Base-by-base conservation (phyloP, 2,329 filamentous ascomycete genomes). In the Alternaria sp. region DNA sequence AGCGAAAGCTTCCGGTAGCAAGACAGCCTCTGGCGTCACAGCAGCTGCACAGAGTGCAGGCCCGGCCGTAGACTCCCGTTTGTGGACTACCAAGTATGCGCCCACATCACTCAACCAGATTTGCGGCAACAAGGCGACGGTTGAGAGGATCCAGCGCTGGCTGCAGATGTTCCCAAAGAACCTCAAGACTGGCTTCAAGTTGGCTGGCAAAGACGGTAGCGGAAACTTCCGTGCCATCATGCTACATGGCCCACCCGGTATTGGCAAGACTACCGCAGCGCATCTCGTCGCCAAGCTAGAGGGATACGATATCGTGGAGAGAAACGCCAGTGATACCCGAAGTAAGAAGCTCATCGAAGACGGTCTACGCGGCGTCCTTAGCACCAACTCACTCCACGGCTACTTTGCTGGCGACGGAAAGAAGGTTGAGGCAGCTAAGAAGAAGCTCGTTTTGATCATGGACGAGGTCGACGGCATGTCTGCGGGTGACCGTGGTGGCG, bases 391-490 rank as follows among this genome's bases (percentile, higher is more conserved):
- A 21, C 84, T 99, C 12, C 87, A 94, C 60, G 96, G 96, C 2
- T 99, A 92, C 81, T 99, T 98, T 79, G 89, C 94, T 7, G 89
- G 89, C 3, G 92, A 94, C 60, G 92, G 92, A 23, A 92, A 96
- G 80, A 87, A 90, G 61, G 89, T 97, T 4, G 91, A 97, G 47
- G 82, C 84, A 5, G 85, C 86, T 15, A 98, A 96, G 84, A 97
- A 96, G 84, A 97, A 97, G 72, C 89, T 98, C 33, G 93, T 97
- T 6, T 84, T 99, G 53, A 93, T 99, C 81, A 98, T 99, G 96
- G 96, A 99, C 72, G 96, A 99, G 81, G 96, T 99, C 5, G 96
- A 99, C 74, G 96, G 96, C 56, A 98, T 99, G 96, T 98, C 95
- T 65, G 94, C 93, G 37, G 96, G 96, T 76, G 96, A 99, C 78